Percentiles rank a stretch among this genome's conserved stretches.
Evolutionary conservation across 352 stramenopile genomes (phyloP).

Genomic region (Pythium rhizo-oryzae): DNA sequence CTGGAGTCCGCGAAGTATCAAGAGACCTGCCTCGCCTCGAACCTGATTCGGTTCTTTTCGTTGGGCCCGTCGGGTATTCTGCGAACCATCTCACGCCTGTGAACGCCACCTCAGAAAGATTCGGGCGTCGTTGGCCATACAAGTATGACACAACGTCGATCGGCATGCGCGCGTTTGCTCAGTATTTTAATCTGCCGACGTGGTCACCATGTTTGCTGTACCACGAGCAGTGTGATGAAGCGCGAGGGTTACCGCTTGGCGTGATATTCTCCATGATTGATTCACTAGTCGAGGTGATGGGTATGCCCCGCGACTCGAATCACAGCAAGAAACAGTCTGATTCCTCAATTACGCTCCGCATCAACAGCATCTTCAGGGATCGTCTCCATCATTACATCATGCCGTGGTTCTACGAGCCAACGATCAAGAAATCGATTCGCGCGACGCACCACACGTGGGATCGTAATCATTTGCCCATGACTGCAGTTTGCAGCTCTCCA

Average conservation of each 20-base stretch:
- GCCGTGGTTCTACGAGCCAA: conserved; percentile 27
- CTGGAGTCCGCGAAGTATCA: conserved; percentile 1
- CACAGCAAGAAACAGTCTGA: neutral
- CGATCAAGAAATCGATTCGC: conserved; percentile 16
- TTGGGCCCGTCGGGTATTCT: conserved; percentile 17
- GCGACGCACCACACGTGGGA: conserved; percentile 23
- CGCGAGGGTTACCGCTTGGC: neutral
- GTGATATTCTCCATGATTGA: conserved; percentile 16
- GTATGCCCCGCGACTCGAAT: neutral
- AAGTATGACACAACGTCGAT: conserved; percentile 32
- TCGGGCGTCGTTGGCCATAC: conserved; percentile 15
- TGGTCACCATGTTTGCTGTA: conserved; percentile 26
- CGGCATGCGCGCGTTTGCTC: conserved; percentile 16
- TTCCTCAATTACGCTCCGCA: conserved; percentile 6
- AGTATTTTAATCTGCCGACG: neutral
- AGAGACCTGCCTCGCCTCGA: conserved; percentile 8
- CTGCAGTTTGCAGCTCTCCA: neutral
- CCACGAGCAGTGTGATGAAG: conserved; percentile 9
- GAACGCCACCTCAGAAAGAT: conserved; percentile 2
- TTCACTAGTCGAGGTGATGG: conserved; percentile 4
- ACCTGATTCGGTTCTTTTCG: neutral
- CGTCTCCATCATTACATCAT: conserved; percentile 22
- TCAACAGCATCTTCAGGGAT: conserved; percentile 12
- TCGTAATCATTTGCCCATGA: neutral
- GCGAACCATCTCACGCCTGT: conserved; percentile 15